Percentiles rank a stretch among this genome's conserved stretches.
phyloP scores from a whole-genome alignment of 192 early-diverging fungal species.

The Coemansia sp. region DNA sequence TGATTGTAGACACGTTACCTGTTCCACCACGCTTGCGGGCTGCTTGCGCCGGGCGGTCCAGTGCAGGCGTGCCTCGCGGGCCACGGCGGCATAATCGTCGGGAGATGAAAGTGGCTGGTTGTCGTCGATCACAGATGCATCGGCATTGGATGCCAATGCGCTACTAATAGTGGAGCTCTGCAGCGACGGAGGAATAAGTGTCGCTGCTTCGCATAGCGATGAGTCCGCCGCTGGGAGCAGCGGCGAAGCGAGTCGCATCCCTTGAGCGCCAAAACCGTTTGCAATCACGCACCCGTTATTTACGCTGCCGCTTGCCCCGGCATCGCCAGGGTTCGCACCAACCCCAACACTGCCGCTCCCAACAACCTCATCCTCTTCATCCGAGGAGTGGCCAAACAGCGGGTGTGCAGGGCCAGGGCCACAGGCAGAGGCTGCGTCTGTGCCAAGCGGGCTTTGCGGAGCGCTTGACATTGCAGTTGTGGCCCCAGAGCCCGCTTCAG shows the following conservation, averaged over 20 bases:
- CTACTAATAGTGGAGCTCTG: neutral
- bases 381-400: neutral
- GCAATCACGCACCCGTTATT: neutral
- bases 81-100: slow-evolving; percentile 24
- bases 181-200: slow-evolving; percentile 3
- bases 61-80: slow-evolving; percentile 23
- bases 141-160: neutral
- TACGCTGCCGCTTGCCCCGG: neutral
- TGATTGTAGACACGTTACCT: slow-evolving; percentile 24
- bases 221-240: neutral
- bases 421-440: neutral
- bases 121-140: slow-evolving; percentile 11
- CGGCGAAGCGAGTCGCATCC: neutral
- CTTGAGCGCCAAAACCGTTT: neutral
- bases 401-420: neutral
- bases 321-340: neutral
- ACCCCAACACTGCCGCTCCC: slow-evolving; percentile 2
- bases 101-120: slow-evolving; percentile 8
- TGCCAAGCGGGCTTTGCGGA: neutral
- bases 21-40: slow-evolving; percentile 14
- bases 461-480: neutral
- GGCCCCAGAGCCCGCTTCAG: neutral
- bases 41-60: slow-evolving; percentile 41
- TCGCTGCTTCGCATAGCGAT: neutral
- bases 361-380: slow-evolving; percentile 2